phyloP scores from a whole-genome alignment of 192 early-diverging fungal genomes.

The Coemansia sp. region DNA sequence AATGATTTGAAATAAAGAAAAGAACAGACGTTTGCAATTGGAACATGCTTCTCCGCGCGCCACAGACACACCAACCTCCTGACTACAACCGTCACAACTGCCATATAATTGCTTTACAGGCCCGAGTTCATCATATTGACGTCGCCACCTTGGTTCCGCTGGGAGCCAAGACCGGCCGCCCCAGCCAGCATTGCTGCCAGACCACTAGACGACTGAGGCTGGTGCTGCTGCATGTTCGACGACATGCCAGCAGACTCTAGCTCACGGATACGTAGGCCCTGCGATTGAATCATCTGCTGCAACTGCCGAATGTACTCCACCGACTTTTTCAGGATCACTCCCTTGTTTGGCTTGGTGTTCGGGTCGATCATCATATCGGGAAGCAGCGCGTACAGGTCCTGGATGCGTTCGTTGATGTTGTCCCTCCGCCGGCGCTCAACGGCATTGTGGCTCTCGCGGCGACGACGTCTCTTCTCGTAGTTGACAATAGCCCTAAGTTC shows the following conservation, averaged over 20 bases:
- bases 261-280: constrained; percentile 68
- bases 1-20: not conserved
- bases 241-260: constrained; percentile 64
- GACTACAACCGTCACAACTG: not conserved
- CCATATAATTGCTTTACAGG: constrained; percentile 16
- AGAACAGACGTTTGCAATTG: not conserved
- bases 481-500: constrained; percentile 33
- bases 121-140: constrained; percentile 44
- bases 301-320: constrained; percentile 93
- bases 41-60: not conserved
- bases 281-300: constrained; percentile 65
- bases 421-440: constrained; percentile 95
- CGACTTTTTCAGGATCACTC: constrained; percentile 87
- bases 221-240: constrained; percentile 42
- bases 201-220: constrained; percentile 43
- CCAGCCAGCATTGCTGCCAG: constrained; percentile 54
- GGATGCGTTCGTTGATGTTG: constrained; percentile 99
- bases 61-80: not conserved
- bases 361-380: constrained; percentile 76
- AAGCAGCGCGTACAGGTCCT: constrained; percentile 82
- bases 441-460: constrained; percentile 97
- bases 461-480: constrained; percentile 86
- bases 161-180: constrained; percentile 30
- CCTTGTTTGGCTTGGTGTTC: constrained; percentile 94
- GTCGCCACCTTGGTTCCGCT: constrained; percentile 23